Evolutionary conservation across 169 alveolate genomes (phyloP).

Genomic region (Eimeria maxima): DNA sequence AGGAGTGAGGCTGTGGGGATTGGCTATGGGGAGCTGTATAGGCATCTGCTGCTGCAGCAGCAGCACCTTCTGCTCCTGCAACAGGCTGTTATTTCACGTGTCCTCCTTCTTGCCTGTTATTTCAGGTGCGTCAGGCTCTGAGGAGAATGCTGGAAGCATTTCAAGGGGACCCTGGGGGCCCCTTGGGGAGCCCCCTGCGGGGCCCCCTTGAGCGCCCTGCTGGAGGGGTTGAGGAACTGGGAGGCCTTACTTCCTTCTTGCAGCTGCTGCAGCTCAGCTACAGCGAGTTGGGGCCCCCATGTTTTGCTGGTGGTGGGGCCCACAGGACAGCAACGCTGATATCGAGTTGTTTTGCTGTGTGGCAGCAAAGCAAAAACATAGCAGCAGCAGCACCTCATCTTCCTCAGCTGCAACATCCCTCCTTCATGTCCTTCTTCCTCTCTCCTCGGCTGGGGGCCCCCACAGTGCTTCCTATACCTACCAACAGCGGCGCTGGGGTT

Average conservation of each 20-base stretch:
- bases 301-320: conserved; percentile 61
- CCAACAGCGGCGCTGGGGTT: background rate
- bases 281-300: conserved; percentile 83
- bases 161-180: conserved; percentile 7
- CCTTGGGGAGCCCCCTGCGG: background rate
- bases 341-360: conserved; percentile 48
- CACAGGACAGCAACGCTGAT: conserved; percentile 35
- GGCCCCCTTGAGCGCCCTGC: background rate
- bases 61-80: background rate
- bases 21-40: background rate
- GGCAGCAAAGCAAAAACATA: conserved; percentile 47
- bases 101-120: background rate
- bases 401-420: conserved; percentile 33
- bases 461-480: conserved; percentile 47
- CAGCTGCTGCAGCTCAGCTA: conserved; percentile 77
- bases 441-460: conserved; percentile 47
- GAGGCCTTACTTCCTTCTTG: conserved; percentile 38
- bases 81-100: background rate
- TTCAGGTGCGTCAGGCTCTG: conserved; percentile 78
- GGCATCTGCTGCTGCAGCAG: background rate
- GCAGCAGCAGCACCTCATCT: conserved; percentile 62
- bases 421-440: conserved; percentile 58
- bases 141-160: conserved; percentile 61
- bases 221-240: background rate
- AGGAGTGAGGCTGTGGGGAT: background rate